Conservation (phyloP, 148 eudicot genomes). For the Salicornia ramosissima region DNA sequence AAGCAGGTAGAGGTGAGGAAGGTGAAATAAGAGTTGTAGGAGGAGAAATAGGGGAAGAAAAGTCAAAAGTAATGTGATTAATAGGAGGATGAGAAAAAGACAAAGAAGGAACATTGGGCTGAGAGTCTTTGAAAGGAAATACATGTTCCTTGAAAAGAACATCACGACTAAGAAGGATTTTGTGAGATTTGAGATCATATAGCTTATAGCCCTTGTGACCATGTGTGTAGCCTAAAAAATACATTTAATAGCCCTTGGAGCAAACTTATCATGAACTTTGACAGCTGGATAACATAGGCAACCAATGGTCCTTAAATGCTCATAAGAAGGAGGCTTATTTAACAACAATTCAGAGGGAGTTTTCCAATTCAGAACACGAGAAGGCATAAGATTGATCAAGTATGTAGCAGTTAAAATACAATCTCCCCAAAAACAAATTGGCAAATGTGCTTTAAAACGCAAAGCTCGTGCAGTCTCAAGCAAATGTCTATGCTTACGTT, state of each 20-base stretch:
- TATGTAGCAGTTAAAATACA: background rate
- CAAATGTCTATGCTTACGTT: no score
- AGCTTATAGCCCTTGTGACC: background rate
- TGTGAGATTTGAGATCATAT: no score
- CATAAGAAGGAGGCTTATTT: background rate
- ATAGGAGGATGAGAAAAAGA: no score
- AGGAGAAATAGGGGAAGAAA: no score
- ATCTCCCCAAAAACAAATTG: background rate
- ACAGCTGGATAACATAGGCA: background rate
- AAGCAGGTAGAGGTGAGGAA: no score
- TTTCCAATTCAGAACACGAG: background rate
- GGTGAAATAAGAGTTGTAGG: no score
- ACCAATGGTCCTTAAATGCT: background rate
- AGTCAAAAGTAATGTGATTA: no score
- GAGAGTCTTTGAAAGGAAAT: no score
- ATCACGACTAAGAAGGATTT: no score
- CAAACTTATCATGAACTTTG: background rate
- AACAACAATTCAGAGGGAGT: background rate
- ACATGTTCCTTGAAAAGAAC: no score
- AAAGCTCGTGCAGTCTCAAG: no score
- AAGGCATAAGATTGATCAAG: background rate
- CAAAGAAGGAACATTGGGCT: no score
- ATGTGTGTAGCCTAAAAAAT: background rate
- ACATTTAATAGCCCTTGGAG: background rate
- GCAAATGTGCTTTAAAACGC: background rate